Percentiles rank a stretch among this genome's conserved stretches.
Evolutionary conservation across 1,139 yeast species (phyloP).

Genomic region (Casaregolazyma lundiana): DNA sequence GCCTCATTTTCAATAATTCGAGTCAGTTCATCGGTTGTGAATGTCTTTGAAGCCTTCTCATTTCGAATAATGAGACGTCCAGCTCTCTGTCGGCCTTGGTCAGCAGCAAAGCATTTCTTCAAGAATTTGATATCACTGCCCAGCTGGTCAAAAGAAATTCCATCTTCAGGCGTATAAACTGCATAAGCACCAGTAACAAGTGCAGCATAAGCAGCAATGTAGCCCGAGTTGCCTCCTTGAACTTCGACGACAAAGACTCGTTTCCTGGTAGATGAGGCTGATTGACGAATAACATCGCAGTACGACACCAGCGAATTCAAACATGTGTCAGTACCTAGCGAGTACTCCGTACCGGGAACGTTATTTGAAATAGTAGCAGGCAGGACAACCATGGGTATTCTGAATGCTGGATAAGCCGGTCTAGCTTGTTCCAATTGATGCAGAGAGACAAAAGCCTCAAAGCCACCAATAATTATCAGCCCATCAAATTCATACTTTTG

Average conservation of each 20-base stretch:
- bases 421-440: conserved; percentile 74
- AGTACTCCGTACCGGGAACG: conserved; percentile 96
- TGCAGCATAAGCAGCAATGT: conserved; percentile 83
- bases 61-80: conserved; percentile 86
- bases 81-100: conserved; percentile 75
- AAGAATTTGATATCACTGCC: conserved; percentile 73
- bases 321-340: conserved; percentile 92
- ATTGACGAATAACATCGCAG: conserved; percentile 93
- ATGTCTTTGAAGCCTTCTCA: conserved; percentile 77
- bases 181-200: conserved; percentile 90
- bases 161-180: conserved; percentile 88
- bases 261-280: conserved; percentile 91
- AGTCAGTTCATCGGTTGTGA: conserved; percentile 76
- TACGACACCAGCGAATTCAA: conserved; percentile 82
- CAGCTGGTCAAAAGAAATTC: conserved; percentile 65
- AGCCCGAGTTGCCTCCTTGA: conserved; percentile 96
- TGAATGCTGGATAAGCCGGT: conserved; percentile 74
- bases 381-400: conserved; percentile 87
- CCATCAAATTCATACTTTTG: conserved; percentile 85
- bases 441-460: conserved; percentile 84
- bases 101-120: conserved; percentile 62
- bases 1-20: conserved; percentile 78
- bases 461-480: conserved; percentile 86
- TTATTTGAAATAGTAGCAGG: conserved; percentile 98
- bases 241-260: conserved; percentile 95